Evolutionary conservation across 2,329 filamentous ascomycete species (phyloP), one percentile per base, ranked within the genome.

Genomic region (Nemania sp.): DNA sequence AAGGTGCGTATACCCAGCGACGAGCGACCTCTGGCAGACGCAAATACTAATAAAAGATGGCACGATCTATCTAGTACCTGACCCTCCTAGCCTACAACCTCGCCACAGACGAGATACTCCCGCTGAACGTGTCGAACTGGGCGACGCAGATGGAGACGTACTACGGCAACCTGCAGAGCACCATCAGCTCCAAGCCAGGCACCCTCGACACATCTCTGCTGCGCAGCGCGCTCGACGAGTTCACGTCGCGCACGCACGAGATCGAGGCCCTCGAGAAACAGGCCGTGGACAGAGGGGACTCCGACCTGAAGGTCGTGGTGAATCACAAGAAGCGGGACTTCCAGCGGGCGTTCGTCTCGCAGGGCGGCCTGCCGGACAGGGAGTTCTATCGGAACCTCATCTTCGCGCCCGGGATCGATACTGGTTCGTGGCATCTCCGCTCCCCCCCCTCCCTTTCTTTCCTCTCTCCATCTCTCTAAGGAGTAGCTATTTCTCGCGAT

Each of bases 271-370:
- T 75, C 0, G 74, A 75, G 51, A 45, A 69, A 1, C 67, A 72
- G 0, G 77, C 77, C 0, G 54, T 72, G 0, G 61, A 68, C 3
- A 65, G 58, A 0, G 59, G 72, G 1, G 69, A 78, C 10, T 58
- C 70, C 1, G 60, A 65, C 0, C 67, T 77, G 1, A 71, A 75
- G 20, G 73, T 68, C 0, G 64, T 78, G 0, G 71, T 81, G 7
- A 82, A 82, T 60, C 74, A 77, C 60, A 80, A 80, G 63, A 80
- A 81, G 50, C 73, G 77, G 10, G 77, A 79, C 66, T 82, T 82
- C 63, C 80, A 82, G 65, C 73, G 79, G 0, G 79, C 78, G 0
- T 82, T 82, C 59, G 72, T 80, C 21, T 79, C 77, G 0, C 79
- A 81, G 59, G 79, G 78, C 0, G 80, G 80, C 0, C 71, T 82